Evolutionary conservation across 2,329 filamentous ascomycete genomes (phyloP), one percentile per base, ranked within the genome.

Genomic region (Calonectria crousiana): DNA sequence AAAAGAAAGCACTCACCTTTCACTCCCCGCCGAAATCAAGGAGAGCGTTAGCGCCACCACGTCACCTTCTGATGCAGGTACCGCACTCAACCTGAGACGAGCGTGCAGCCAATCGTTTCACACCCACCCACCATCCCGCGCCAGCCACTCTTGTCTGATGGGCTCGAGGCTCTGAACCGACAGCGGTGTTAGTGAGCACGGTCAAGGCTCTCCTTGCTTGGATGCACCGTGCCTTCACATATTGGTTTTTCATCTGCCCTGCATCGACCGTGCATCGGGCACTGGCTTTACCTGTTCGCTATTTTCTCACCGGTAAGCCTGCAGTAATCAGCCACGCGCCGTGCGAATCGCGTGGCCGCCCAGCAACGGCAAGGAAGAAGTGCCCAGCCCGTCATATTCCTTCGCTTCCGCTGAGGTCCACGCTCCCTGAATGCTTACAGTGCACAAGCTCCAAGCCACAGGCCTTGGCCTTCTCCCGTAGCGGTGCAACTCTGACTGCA

Each of bases 61-160:
- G 72, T 80, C 76, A 77, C 70, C 70, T 66, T 73, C 69, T 71
- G 56, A 81, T 80, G 79, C 79, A 81, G 79, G 79, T 81, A 81
- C 79, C 58, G 74, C 72, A 56, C 77, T 76, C 73, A 78, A 80
- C 71, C 78, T 84, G 83, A 84, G 83, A 84, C 83, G 80, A 78
- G 69, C 75, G 72, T 74, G 53, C 66, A 75, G 77, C 83, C 83
- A 84, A 84, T 83, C 82, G 77, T 77, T 69, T 41, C 34, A 44
- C 58, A 67, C 62, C 69, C 67, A 58, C 38, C 69, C 69, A 58
- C 70, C 53, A 74, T 69, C 78, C 76, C 74, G 74, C 71, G 74
- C 71, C 74, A 71, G 77, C 78, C 79, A 79, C 79, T 51, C 75
- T 71, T 18, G 65, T 67, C 73, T 66, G 49, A 62, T 67, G 51